Base-by-base conservation (phyloP, 2,329 filamentous ascomycete species). In the Phaeoacremonium minimum region DNA sequence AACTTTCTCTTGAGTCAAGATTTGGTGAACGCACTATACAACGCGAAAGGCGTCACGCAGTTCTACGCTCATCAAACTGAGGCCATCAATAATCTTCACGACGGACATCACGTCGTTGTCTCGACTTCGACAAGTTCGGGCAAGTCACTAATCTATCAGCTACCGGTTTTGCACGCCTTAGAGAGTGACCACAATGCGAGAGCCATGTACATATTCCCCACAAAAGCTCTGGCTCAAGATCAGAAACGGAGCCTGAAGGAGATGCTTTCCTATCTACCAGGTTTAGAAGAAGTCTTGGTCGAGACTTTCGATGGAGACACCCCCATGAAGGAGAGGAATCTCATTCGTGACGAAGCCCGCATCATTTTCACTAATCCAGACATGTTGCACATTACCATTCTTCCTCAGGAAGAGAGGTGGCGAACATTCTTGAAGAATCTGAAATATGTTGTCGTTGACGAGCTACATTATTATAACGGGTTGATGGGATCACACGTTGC, bases 301-400 rank as follows among this genome's bases (percentile, higher is more conserved):
- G 93, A 96, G 53, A 96, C 93, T 0, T 97, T 95, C 48, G 93
- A 98, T 55, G 93, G 93, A 6, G 93, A 98, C 56, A 98, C 93
- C 1, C 81, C 86, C 0, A 90, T 94, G 80, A 60, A 64, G 5
- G 82, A 85, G 43, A 77, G 93, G 15, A 87, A 87, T 46, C 55
- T 69, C 18, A 91, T 98, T 44, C 79, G 91, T 6, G 90, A 97
- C 28, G 82, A 94, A 60, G 93, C 85, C 1, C 77, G 88, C 16
- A 88, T 97, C 44, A 91, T 98, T 34, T 96, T 98, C 53, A 98
- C 93, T 0, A 98, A 98, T 50, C 93, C 93, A 0, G 93, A 98
- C 52, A 98, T 97, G 90, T 72, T 98, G 22, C 93, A 98, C 49
- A 79, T 96, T 20, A 94, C 88, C 0, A 94, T 98, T 17, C 63